Percentiles rank a stretch among this genome's conserved stretches.
These are phyloP conservation scores for Narthecium ossifragum DNA, from an alignment of 106 monocot species.

Conservation along the genomic window DNA sequence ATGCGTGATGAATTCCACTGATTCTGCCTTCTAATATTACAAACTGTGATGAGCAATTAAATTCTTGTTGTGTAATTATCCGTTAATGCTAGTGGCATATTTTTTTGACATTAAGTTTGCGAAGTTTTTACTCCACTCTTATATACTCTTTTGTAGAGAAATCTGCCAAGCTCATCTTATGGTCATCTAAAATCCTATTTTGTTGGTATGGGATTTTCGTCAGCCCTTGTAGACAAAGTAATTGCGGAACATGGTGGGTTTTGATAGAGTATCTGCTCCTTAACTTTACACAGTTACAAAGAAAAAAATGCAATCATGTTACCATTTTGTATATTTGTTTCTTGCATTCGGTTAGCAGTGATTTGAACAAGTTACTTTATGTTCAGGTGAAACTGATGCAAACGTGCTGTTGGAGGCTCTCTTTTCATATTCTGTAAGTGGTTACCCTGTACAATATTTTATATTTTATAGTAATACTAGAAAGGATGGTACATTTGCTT, in stretches of 20 bases:
- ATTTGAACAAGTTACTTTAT: slow-evolving; percentile 4
- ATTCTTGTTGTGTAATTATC: no score
- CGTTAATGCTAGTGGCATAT: no score
- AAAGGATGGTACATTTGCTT: neutral
- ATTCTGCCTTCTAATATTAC: no score
- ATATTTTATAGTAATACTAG: neutral
- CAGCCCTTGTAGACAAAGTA: slow-evolving; percentile 65
- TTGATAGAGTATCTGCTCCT: neutral
- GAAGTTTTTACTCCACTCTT: no score
- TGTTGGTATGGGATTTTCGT: slow-evolving; percentile 77
- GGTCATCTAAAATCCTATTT: slow-evolving; percentile 48
- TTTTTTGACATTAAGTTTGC: no score
- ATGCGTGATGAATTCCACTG: no score
- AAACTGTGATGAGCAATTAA: no score
- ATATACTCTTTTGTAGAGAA: slow-evolving; percentile 46
- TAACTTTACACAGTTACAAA: neutral
- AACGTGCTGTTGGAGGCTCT: slow-evolving; percentile 58
- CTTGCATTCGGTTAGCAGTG: neutral
- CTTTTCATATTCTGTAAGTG: slow-evolving; percentile 57
- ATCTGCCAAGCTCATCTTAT: slow-evolving; percentile 38
- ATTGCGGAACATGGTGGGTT: slow-evolving; percentile 62
- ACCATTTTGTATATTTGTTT: neutral
- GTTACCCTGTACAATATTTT: neutral
- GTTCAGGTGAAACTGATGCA: slow-evolving; percentile 47
- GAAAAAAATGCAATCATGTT: neutral